Evolutionary conservation across 345 rosid species (phyloP).

Genomic region (Physaria fendleri): DNA sequence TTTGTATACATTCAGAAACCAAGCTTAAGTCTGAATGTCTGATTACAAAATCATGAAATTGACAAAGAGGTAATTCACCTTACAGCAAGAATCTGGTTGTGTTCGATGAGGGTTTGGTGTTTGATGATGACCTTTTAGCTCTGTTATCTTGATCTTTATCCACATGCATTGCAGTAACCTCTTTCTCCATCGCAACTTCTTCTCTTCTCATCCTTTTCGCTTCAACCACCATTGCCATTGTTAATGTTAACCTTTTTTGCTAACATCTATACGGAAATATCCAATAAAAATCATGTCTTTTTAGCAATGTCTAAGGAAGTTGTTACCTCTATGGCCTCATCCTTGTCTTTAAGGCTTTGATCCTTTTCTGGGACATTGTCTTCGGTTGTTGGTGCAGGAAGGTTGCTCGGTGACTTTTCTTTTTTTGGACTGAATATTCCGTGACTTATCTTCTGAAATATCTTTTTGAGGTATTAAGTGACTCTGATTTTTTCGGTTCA

Average conservation of each 20-base stretch:
- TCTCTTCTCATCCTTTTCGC: constrained; percentile 99
- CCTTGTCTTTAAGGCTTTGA: too few species aligned
- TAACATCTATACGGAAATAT: constrained; percentile 52
- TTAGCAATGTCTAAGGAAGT: constrained; percentile 6
- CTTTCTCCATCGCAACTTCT: constrained; percentile 98
- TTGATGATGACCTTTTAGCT: constrained; percentile 58
- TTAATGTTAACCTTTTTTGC: constrained; percentile 87
- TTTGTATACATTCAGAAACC: background rate
- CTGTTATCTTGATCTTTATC: constrained; percentile 85
- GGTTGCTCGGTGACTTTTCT: too few species aligned
- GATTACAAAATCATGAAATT: background rate
- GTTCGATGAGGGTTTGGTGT: constrained; percentile 61
- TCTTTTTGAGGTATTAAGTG: too few species aligned
- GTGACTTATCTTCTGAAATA: too few species aligned
- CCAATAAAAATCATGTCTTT: background rate
- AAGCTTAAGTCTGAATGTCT: background rate
- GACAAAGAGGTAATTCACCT: constrained; percentile 43
- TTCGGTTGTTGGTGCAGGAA: too few species aligned
- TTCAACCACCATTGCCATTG: constrained; percentile 99
- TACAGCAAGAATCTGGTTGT: constrained; percentile 74
- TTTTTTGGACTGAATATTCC: too few species aligned
- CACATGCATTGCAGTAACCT: constrained; percentile 95
- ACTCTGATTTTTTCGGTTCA: too few species aligned
- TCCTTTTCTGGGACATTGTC: too few species aligned
- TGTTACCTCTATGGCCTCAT: too few species aligned